Evolutionary conservation across 1,139 yeast species (phyloP).

Genomic region (Blastobotrys apis): DNA sequence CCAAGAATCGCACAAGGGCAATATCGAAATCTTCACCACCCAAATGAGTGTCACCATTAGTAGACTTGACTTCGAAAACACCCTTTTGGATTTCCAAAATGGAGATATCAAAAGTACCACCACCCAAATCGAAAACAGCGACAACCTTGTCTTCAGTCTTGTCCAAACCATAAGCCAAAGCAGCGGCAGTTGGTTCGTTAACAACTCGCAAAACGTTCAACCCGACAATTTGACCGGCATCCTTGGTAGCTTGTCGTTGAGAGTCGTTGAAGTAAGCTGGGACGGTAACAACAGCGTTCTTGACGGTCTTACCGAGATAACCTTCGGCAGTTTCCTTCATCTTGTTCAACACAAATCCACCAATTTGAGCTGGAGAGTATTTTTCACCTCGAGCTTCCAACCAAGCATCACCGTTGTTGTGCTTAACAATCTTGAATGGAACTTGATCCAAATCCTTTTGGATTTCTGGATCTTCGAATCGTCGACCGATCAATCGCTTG

Average conservation of each 20-base stretch:
- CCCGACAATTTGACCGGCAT: conserved; percentile 97
- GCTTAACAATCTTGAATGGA: conserved; percentile 96
- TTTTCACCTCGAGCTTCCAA: conserved; percentile 91
- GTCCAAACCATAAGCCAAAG: conserved; percentile 95
- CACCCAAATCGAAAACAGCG: conserved; percentile 85
- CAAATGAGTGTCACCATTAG: conserved; percentile 86
- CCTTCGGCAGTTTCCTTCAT: conserved; percentile 97
- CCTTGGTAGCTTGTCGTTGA: conserved; percentile 98
- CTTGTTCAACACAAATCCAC: conserved; percentile 94
- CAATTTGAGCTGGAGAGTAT: conserved; percentile 92
- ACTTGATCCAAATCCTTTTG: conserved; percentile 96
- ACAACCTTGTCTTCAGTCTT: conserved; percentile 69
- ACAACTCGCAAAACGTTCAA: conserved; percentile 94
- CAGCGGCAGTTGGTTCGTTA: conserved; percentile 99
- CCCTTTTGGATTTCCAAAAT: conserved; percentile 84
- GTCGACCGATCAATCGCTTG: conserved; percentile 97
- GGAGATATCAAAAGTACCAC: conserved; percentile 87
- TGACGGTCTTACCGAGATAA: conserved; percentile 76
- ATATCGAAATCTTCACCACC: conserved; percentile 87
- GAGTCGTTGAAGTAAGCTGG: conserved; percentile 98
- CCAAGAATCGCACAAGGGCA: conserved; percentile 80
- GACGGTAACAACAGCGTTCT: conserved; percentile 93
- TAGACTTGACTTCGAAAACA: conserved; percentile 95
- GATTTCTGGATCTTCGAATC: conserved; percentile 93
- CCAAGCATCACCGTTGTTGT: conserved; percentile 98